Evolutionary conservation across 352 stramenopile species (phyloP), one percentile per base, ranked within the genome.

Genomic region (Thraustochytrium sp.): DNA sequence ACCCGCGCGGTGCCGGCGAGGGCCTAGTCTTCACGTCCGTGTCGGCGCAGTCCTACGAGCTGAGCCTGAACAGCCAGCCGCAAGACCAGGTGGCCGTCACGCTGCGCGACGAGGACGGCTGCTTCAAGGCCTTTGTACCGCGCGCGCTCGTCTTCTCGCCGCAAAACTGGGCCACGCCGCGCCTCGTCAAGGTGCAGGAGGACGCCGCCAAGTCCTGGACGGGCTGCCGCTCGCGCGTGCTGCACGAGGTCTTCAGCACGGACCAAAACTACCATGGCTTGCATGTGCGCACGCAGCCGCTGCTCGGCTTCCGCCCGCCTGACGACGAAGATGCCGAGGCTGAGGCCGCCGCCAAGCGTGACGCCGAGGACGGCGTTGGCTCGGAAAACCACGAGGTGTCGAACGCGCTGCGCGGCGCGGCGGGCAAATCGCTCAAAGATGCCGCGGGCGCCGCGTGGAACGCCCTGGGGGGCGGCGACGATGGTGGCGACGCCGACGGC

Each of bases 201-300:
- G 29, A 73, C 37, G 11, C 37, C 16, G 31, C 29, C 3, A 56
- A 73, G 5, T 54, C 34, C 74, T 38, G 26, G n/a, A 31, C n/a
- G 18, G 65, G 74, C 18, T 38, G 31, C 21, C n/a, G n/a, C 31
- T 56, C 37, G 37, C 53, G 26, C 46, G 74, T 82, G 3, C 42
- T 82, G 34, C 74, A 82, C 42, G 74, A 82, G 53, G 34, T 82
- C 53, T 82, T 82, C 34, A 82, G 74, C 74, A 82, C 74, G 16
- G 74, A 82, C 31, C 40, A 26, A 18, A 11, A 13, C 38, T 82
- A 76, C 49, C 26, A 82, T 34, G 56, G 56, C 21, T 11, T 82
- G 0, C 38, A 54, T 55, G 74, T 82, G 51, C 51, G 74, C 37
- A 61, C 49, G 13, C 51, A 76, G 54, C 74, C 74, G 8, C 74